These are phyloP conservation scores for Xylaria curta DNA, from an alignment of 495 filamentous ascomycete genomes.

Conservation along the genomic window DNA sequence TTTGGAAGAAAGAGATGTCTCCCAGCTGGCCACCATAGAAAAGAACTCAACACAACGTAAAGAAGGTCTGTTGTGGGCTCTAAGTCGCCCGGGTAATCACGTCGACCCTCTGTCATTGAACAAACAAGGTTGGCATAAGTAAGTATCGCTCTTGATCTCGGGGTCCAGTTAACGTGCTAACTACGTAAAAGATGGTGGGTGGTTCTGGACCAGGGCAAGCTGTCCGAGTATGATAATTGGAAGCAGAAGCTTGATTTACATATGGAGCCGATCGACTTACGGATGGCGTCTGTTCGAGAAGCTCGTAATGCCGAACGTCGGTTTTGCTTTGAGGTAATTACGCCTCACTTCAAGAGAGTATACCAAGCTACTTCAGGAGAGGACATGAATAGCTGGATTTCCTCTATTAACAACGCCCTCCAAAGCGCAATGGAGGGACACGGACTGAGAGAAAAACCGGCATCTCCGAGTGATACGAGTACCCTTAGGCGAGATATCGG, in stretches of 20 bases:
- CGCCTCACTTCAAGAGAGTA: conserved; percentile 92
- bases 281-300: conserved; percentile 95
- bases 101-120: conserved; percentile 94
- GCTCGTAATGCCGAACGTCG: conserved; percentile 91
- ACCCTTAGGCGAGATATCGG: conserved; percentile 82
- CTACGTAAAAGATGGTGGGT: conserved; percentile 83
- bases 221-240: conserved; percentile 99
- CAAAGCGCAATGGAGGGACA: conserved; percentile 93
- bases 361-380: conserved; percentile 98
- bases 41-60: conserved; percentile 67
- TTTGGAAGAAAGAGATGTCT: conserved; percentile 79
- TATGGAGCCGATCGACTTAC: conserved; percentile 97
- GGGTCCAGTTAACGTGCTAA: conserved; percentile 21
- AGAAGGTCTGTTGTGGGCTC: conserved; percentile 92
- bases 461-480: conserved; percentile 55
- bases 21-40: conserved; percentile 48
- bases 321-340: conserved; percentile 99
- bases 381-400: conserved; percentile 97
- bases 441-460: conserved; percentile 58
- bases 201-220: conserved; percentile 91
- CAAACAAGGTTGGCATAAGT: conserved; percentile 99
- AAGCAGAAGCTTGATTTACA: conserved; percentile 96
- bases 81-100: conserved; percentile 92
- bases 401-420: conserved; percentile 94
- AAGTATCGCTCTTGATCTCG: conserved; percentile 46